Evolutionary conservation across 768 basidiomycete species (phyloP), one percentile per base, ranked within the genome.

Genomic region (Calocybe cyanea): DNA sequence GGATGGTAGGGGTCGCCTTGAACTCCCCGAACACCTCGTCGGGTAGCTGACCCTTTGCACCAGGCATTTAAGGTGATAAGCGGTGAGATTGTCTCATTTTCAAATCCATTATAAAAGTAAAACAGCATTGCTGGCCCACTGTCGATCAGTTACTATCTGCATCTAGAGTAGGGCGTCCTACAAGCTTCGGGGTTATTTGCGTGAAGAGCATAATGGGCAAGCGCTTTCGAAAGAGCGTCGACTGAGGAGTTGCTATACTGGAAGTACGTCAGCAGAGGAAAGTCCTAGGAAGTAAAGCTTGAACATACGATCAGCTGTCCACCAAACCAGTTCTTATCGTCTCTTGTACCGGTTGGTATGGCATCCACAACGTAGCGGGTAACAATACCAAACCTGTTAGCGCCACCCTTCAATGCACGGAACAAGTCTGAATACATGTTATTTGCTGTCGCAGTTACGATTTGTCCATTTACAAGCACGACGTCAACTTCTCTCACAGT

Each of bases 391-490:
- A 73, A 71, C 9, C 71, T 62, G 55, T 68, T 73, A 3, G 61
- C 71, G n/a, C 71, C 71, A 4, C 72, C 72, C 49, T 73, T 72
- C 40, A 75, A 57, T 3, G 71, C 71, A 31, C 65, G 62, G 57
- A 75, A 72, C 15, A 75, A 62, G 47, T 73, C 72, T 2, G 65
- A 56, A 39, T 71, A 67, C 51, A 65, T 40, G 42, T 75, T 63
- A n/a, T n/a, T n/a, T 4, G 63, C 64, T 1, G 61, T 73, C 1
- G 69, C 71, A 7, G 71, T 73, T 8, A 75, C 67, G 2, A 70
- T 47, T 15, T 61, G 46, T 1, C 73, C 73, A 25, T 58, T 64
- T 2, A 68, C 69, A 8, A 73, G 59, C 9, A 75, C 72, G 8
- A 75, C 68, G 43, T 75, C 73, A 11, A 68, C 52, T 36, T 66